Base-by-base conservation (phyloP, 2,329 filamentous ascomycete genomes). In the Ilyonectria destructans region DNA sequence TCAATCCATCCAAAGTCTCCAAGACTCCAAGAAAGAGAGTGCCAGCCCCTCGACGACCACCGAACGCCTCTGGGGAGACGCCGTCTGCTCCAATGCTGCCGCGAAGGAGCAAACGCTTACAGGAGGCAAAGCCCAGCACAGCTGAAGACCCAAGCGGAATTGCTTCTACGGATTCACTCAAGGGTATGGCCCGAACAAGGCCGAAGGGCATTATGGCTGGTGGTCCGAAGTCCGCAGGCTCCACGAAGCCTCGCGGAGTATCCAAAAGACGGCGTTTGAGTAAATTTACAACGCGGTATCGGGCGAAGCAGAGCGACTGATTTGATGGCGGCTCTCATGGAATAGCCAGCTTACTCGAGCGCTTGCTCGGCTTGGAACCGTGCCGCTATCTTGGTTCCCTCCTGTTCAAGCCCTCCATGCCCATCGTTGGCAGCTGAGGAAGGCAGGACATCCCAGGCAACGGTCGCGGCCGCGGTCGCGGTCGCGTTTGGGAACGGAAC, bases 81-180 rank as follows among this genome's bases (percentile, higher is more conserved):
- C n/a, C 45, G n/a, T 12, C 45, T 48, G 45, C 45, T 48, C 45
- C 45, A 17, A n/a, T 37, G 15, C 35, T 17, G n/a, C 45, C 45
- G n/a, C 45, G 45, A 48, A 48, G 45, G 45, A 48, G 45, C 21
- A 48, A 26, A 48, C 45, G 45, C 45, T 48, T 48, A 17, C 45
- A 48, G 45, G 45, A 3, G 45, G n/a, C 45, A 15, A 17, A 19
- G 17, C 45, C 10, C 45, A 48, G n/a, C 10, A 26, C 45, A n/a
- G 45, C 45, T 21, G 45, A 9, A 37, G 8, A 37, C 35, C 8
- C 35, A 10, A 13, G 12, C 35, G 35, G 35, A 10, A 37, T 37
- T 15, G 35, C 35, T 37, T 10, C 35, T 37, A 37, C 35, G 12
- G 10, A 37, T 37, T 15, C 35, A 37, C 35, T 13, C 35, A 4